phyloP scores from a whole-genome alignment of 352 stramenopile species.

The Halophytophthora batemanensis region DNA sequence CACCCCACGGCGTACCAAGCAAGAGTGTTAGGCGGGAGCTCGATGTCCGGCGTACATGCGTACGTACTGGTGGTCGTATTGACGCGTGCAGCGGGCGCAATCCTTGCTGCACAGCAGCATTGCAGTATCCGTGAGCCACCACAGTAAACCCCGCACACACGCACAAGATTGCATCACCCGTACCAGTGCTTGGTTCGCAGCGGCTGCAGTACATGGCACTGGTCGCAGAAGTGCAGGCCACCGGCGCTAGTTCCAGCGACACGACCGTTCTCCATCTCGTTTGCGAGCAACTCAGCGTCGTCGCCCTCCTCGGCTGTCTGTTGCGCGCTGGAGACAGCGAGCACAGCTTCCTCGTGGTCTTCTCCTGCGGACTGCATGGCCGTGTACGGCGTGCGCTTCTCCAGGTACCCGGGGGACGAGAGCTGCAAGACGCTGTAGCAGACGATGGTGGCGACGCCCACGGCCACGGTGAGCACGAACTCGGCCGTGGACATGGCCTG shows the following conservation, averaged over 20 bases:
- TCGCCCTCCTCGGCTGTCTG: slow-evolving; percentile 19
- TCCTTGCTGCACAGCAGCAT: slow-evolving; percentile 47
- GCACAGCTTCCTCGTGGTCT: too few relatives aligned
- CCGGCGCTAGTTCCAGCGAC: slow-evolving; percentile 10
- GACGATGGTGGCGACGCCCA: slow-evolving; percentile 35
- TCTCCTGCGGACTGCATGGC: slow-evolving; percentile 11
- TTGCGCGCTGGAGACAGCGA: too few relatives aligned
- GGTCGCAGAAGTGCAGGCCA: slow-evolving; percentile 47
- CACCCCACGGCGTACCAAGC: not conserved
- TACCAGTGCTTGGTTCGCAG: slow-evolving; percentile 76
- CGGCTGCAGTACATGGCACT: slow-evolving; percentile 60
- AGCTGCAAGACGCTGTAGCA: slow-evolving; percentile 59
- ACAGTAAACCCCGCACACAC: not conserved
- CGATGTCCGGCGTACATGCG: too few relatives aligned
- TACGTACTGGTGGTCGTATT: slow-evolving; percentile 82
- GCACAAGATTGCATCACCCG: not conserved
- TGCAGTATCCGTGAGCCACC: slow-evolving; percentile 1
- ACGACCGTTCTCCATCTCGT: slow-evolving; percentile 13
- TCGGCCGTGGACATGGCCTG: slow-evolving; percentile 31
- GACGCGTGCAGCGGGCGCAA: slow-evolving; percentile 62
- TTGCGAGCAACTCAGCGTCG: slow-evolving; percentile 32
- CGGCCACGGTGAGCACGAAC: slow-evolving; percentile 33
- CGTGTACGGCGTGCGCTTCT: slow-evolving; percentile 21
- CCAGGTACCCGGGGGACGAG: slow-evolving; percentile 59
- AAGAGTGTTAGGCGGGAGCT: slow-evolving; percentile 3